Base-by-base conservation (phyloP, 2,329 filamentous ascomycete species). In the Microdochium trichocladiopsis region DNA sequence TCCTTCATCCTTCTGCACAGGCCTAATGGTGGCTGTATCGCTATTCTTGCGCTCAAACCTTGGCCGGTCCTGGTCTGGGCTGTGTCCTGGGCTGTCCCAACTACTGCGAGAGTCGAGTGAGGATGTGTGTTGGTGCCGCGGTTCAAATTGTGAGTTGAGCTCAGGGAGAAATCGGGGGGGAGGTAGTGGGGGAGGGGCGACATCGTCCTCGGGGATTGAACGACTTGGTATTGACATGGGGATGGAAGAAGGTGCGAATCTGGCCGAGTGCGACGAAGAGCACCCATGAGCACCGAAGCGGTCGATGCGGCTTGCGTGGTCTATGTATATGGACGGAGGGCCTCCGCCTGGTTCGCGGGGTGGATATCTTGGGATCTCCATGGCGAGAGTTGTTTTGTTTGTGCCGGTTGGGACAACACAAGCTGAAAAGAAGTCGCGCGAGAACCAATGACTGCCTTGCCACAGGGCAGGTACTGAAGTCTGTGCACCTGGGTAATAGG, bases 201-300 rank as follows among this genome's bases (percentile, higher is more conserved):
- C 49, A 51, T 63, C 59, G 52, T 69, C 63, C 50, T 66, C 61
- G n/a, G 63, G 60, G 11, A 58, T 59, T 49, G 63, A 60, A 45
- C 58, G 61, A 49, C 63, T 66, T 21, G 63, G 64, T 58, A 71
- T 70, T 23, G 66, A 62, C 67, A 70, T 68, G 2, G 69, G 67
- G 33, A 65, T 63, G 10, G 69, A 69, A 22, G 64, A 48, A 10
- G 47, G 23, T 23, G 47, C 78, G 56, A 72, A 73, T 1, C 74
- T 75, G 52, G 72, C 72, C 2, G 74, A 78, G 56, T 77, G 76
- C 52, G 73, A 69, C 1, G 41, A 22, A 16, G 41, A 45, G 41
- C 41, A 45, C 9, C 41, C 21, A 45, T 21, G 21, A 45, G 41
- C 41, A 45, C 41, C 41, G 12, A 22, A 45, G 16, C 21, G 33